Percentiles rank a stretch among this genome's conserved stretches.
Conservation (phyloP, 495 filamentous ascomycete species). For the Opeltia flavorubescens region DNA sequence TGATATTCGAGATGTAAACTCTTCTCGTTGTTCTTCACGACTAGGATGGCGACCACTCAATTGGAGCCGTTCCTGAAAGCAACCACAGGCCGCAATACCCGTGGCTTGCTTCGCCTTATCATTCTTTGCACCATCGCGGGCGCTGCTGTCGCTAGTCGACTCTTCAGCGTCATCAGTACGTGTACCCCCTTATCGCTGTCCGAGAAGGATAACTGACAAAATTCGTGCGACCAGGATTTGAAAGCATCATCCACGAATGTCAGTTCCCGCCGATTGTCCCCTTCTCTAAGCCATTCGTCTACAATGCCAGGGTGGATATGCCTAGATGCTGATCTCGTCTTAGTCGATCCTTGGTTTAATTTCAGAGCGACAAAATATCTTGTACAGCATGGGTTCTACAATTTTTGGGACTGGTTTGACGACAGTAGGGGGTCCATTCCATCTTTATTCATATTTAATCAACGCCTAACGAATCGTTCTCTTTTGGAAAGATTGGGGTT, state of each 20-base stretch:
- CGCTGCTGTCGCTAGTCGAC: conserved; percentile 81
- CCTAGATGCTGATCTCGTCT: conserved; percentile 7
- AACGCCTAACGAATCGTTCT: background rate
- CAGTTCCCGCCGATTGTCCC: conserved; percentile 25
- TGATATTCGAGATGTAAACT: background rate
- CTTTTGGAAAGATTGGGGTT: background rate
- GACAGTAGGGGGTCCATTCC: conserved; percentile 46
- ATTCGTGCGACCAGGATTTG: conserved; percentile 52
- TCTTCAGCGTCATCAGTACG: conserved; percentile 97
- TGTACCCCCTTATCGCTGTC: conserved; percentile 10
- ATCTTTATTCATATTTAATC: background rate
- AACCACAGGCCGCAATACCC: conserved; percentile 56
- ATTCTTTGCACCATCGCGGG: conserved; percentile 88
- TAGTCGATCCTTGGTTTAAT: conserved; percentile 99
- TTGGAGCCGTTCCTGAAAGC: conserved; percentile 50
- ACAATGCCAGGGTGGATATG: background rate
- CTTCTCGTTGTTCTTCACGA: background rate
- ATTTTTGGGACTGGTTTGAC: conserved; percentile 99
- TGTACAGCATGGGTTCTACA: conserved; percentile 90
- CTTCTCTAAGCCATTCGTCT: background rate
- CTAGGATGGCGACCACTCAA: conserved; percentile 34
- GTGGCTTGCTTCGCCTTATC: conserved; percentile 75
- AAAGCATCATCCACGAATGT: conserved; percentile 99
- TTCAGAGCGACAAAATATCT: conserved; percentile 98
- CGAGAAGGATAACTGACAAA: background rate